Percentiles rank a stretch among this genome's conserved stretches.
Conservation (phyloP, 495 filamentous ascomycete species). For the Talaromyces adpressus region DNA sequence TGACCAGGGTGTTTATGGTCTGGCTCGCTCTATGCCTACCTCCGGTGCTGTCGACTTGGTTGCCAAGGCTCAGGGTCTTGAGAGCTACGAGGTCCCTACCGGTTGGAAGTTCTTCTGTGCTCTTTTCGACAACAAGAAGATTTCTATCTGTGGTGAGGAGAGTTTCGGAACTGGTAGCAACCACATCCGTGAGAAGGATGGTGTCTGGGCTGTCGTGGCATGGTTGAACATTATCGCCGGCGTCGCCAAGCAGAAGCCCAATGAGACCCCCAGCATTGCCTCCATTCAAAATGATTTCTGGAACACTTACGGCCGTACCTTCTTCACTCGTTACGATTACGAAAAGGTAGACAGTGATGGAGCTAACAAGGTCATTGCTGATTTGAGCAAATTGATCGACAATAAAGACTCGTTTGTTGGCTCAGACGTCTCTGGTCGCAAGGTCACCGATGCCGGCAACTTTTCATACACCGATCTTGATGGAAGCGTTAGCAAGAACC, state of each 20-base stretch:
- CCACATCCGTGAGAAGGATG: slow-evolving; percentile 98
- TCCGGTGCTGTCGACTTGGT: slow-evolving; percentile 92
- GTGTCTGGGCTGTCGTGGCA: slow-evolving; percentile 92
- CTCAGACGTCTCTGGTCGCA: slow-evolving; percentile 71
- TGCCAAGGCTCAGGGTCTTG: slow-evolving; percentile 83
- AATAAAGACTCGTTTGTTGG: slow-evolving; percentile 75
- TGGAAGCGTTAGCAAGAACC: slow-evolving; percentile 89
- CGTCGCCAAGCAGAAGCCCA: slow-evolving; percentile 72
- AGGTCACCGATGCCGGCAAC: slow-evolving; percentile 83
- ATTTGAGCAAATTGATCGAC: slow-evolving; percentile 58
- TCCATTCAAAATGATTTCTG: slow-evolving; percentile 97
- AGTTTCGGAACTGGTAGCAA: slow-evolving; percentile 98
- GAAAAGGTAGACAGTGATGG: slow-evolving; percentile 87
- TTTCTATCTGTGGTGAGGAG: slow-evolving; percentile 98
- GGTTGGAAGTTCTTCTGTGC: slow-evolving; percentile 99
- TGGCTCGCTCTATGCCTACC: slow-evolving; percentile 96
- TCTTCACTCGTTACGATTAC: slow-evolving; percentile 99
- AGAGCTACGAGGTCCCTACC: slow-evolving; percentile 94
- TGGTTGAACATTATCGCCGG: slow-evolving; percentile 99
- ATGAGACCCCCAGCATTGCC: slow-evolving; percentile 74
- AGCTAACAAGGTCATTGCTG: slow-evolving; percentile 79
- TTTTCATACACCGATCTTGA: slow-evolving; percentile 97
- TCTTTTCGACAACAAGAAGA: slow-evolving; percentile 92
- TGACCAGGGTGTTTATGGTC: slow-evolving; percentile 89
- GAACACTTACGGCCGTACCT: slow-evolving; percentile 91